Evolutionary conservation across 371 early-diverging fungal species (phyloP), one percentile per base, ranked within the genome.

Genomic region (Lichtheimia ramosa): DNA sequence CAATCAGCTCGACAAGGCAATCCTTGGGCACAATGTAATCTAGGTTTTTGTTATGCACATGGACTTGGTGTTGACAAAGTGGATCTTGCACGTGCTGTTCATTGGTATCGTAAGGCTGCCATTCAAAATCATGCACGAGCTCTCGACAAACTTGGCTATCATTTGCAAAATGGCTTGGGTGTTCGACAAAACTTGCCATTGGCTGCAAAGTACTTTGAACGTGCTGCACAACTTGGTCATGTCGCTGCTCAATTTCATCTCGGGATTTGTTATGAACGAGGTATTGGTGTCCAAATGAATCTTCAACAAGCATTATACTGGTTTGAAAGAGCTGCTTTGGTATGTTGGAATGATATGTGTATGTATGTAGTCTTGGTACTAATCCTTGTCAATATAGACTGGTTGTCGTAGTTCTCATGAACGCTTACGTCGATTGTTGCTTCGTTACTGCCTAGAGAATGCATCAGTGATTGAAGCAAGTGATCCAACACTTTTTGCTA

Each of bases 21-120:
- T 74, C 83, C 89, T 24, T 91, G 92, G 84, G 96, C 96, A 7
- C 92, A 92, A 66, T 93, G 92, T 77, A 85, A 88, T 63, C 74
- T 97, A 4, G 96, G 92, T 21, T 89, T 86, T 66, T 90, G 92
- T 69, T 93, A 90, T 76, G 91, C 92, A 54, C 87, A 91, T 65
- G 96, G 96, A 12, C 84, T 88, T 40, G 95, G 92, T 49, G 83
- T 83, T n/a, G 58, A 66, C 28, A 34, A 34, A 34, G 68, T 75
- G 58, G 79, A 91, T 61, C 68, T 77, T 20, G 61, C 70, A 18
- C 72, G 83, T 61, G 92, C 94, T 3, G 83, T 89, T 15, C 69
- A 83, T 50, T 92, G 90, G 86, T 93, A 94, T 66, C 66, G 73
- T 13, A 73, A 79, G 54, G 85, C 90, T 15, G 90, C 94, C 0